Base-by-base conservation (phyloP, 768 basidiomycete genomes). In the Kwoniella botswanensis region DNA sequence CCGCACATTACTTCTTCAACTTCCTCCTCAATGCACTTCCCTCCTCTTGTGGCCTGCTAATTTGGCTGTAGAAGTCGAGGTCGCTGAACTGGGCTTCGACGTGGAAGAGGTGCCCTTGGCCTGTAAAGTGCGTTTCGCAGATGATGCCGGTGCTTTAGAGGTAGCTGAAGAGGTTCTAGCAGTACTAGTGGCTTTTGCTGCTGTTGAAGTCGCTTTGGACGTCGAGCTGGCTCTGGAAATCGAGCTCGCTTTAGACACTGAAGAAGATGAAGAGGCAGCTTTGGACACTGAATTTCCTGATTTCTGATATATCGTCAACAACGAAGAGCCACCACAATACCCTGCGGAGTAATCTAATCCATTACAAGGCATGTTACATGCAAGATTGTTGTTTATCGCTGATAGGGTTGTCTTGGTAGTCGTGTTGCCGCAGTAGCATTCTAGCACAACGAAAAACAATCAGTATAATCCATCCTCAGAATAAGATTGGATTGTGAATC, bases 261-360 rank as follows among this genome's bases (percentile, higher is more conserved):
- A 29, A 15, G 63, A 29, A 5, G 63, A 26, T 7, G 65, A 58
- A 1, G 59, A 55, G n/a, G 56, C 50, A 6, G 22, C 60, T 41
- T 57, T 52, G 11, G 65, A 46, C 6, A 61, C 42, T 22, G 54
- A 21, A 24, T 24, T 26, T n/a, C 67, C 67, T 11, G 46, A 60
- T 41, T 59, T 64, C 58, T 75, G 63, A 71, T 74, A 76, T 15
- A 76, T n/a, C 3, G 73, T 66, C 6, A 77, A 58, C 2, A 68
- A 71, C 3, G 61, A 57, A 2, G 61, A 55, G 0, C 76, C 76
- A 11, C 76, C 74, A 52, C 76, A 77, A 29, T 52, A 71, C 6
- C 71, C 75, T 9, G 64, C 60, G 17, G 66, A 62, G 50, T 71
- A 65, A 4, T 52, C 64, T 42, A 67, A 62, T 18, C 70, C 68